Conservation (phyloP, 2,329 filamentous ascomycete species). For the Biscogniauxia sp. region DNA sequence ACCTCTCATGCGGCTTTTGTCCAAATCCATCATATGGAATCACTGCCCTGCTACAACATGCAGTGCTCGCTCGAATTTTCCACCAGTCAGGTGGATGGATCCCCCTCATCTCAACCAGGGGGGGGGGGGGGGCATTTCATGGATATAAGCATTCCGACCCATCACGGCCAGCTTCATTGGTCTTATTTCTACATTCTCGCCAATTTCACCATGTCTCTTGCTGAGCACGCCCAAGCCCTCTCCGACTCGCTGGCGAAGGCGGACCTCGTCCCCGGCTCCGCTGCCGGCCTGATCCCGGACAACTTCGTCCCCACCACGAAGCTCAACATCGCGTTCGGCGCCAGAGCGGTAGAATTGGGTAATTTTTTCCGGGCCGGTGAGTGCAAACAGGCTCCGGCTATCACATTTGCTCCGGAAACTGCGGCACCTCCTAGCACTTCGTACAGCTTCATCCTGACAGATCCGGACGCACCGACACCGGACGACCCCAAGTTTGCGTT, state of each 20-base stretch:
- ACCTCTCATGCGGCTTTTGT: not conserved
- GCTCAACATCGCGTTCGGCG: constrained; percentile 38
- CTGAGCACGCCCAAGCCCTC: constrained; percentile 25
- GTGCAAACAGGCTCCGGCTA: constrained; percentile 36
- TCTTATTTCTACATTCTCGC: not conserved
- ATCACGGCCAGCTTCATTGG: too few species aligned
- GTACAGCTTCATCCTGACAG: constrained; percentile 50
- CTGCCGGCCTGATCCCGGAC: constrained; percentile 39
- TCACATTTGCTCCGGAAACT: constrained; percentile 35
- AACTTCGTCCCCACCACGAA: constrained; percentile 41
- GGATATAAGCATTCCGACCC: not conserved
- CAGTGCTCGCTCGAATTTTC: not conserved
- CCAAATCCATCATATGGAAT: not conserved
- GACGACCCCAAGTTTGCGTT: constrained; percentile 54
- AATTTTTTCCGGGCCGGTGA: constrained; percentile 41
- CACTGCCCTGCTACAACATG: not conserved
- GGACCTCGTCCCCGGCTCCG: constrained; percentile 40
- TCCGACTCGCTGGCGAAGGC: constrained; percentile 35
- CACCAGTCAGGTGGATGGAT: not conserved
- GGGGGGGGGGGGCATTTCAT: not conserved
- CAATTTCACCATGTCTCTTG: constrained; percentile 18
- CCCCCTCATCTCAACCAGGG: not conserved
- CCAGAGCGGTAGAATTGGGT: constrained; percentile 34
- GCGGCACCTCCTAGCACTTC: constrained; percentile 29
- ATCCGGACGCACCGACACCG: constrained; percentile 54